Evolutionary conservation across 2,329 filamentous ascomycete genomes (phyloP).

Genomic region (Didymellaceae sp.): DNA sequence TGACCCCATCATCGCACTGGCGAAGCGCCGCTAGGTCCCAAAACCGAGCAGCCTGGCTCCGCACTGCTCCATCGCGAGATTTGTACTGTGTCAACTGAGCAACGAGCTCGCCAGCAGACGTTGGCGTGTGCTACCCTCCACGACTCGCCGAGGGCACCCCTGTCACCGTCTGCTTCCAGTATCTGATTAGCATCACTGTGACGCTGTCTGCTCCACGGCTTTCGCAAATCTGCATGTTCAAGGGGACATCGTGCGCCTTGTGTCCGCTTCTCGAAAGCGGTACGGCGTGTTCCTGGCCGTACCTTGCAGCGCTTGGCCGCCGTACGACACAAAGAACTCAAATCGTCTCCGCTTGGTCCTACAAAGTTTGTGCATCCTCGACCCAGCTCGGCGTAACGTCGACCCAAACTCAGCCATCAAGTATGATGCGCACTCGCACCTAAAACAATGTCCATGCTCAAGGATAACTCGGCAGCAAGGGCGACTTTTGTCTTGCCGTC

Average conservation of each 20-base stretch:
- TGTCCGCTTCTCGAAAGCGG: conserved; percentile 37
- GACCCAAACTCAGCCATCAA: conserved; percentile 14
- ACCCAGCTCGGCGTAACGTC: conserved; percentile 32
- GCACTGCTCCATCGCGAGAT: conserved; percentile 21
- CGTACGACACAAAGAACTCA: conserved; percentile 38
- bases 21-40: conserved; percentile 29
- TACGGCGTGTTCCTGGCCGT: conserved; percentile 35
- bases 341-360: conserved; percentile 32
- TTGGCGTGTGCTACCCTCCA: conserved; percentile 20
- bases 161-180: conserved; percentile 28
- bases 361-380: conserved; percentile 30
- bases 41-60: conserved; percentile 27
- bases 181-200: conserved; percentile 29
- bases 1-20: conserved; percentile 24
- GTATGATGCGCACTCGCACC: conserved; percentile 11
- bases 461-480: not conserved
- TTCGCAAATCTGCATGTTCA: conserved; percentile 40
- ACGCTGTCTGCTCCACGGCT: conserved; percentile 31
- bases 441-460: not conserved
- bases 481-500: not conserved
- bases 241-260: conserved; percentile 39
- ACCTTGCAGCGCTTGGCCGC: conserved; percentile 45
- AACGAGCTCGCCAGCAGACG: conserved; percentile 20
- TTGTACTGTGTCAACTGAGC: conserved; percentile 13
- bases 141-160: conserved; percentile 32